Percentiles rank a stretch among this genome's conserved stretches.
These are phyloP conservation scores for Dichotomopilus funicola DNA, from an alignment of 2,329 filamentous ascomycete species.

Conservation along the genomic window DNA sequence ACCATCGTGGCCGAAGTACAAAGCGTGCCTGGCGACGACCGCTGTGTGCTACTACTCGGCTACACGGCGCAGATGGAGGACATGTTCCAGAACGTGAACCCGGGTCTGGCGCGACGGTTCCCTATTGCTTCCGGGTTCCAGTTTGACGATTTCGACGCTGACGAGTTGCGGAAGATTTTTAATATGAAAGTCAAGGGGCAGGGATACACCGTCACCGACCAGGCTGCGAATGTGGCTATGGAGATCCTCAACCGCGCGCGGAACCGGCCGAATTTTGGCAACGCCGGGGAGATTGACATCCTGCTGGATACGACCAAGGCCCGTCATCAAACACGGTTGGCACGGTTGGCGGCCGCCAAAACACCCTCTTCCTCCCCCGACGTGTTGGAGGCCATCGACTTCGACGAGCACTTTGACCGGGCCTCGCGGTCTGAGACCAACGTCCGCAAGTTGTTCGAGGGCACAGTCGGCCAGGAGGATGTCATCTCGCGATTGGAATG, in stretches of 20 bases:
- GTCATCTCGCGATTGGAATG: slow-evolving; percentile 47
- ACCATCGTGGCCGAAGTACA: slow-evolving; percentile 70
- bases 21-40: slow-evolving; percentile 61
- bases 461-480: slow-evolving; percentile 50
- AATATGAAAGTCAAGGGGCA: slow-evolving; percentile 54
- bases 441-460: slow-evolving; percentile 49
- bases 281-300: slow-evolving; percentile 69
- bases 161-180: slow-evolving; percentile 53
- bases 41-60: slow-evolving; percentile 64
- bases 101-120: slow-evolving; percentile 61
- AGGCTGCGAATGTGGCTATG: slow-evolving; percentile 48
- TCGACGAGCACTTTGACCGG: slow-evolving; percentile 55
- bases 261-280: slow-evolving; percentile 62
- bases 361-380: slow-evolving; percentile 14
- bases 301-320: slow-evolving; percentile 52
- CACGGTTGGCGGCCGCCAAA: slow-evolving; percentile 13
- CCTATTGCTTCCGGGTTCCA: slow-evolving; percentile 55
- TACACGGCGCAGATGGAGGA: slow-evolving; percentile 63
- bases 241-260: slow-evolving; percentile 55
- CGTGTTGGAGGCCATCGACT: slow-evolving; percentile 38
- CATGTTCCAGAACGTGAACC: slow-evolving; percentile 71
- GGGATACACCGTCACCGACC: slow-evolving; percentile 44
- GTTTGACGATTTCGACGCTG: slow-evolving; percentile 62
- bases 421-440: slow-evolving; percentile 41
- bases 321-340: slow-evolving; percentile 28